Evolutionary conservation across 768 basidiomycete species (phyloP), one percentile per base, ranked within the genome.

Genomic region (Royoungia palumana): DNA sequence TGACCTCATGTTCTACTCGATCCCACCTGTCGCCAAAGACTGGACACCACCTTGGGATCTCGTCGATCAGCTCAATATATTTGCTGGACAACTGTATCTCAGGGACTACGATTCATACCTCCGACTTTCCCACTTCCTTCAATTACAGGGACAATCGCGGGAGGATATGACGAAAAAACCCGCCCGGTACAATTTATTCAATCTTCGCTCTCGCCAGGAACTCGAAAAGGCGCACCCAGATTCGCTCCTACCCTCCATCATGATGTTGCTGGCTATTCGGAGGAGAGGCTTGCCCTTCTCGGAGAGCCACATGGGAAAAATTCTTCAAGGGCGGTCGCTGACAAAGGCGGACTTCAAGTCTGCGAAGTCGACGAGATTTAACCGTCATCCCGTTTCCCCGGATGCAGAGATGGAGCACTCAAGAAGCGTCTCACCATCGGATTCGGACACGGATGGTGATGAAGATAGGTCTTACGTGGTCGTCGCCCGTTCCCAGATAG

Each of bases 221-320:
- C 20, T 37, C n/a, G 36, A 37, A 19, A 37, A 37, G 17, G 36
- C 19, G 20, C 6, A 37, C 19, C 36, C 36, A 7, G 36, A 37
- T 37, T 37, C 36, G 7, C 36, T 37, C 11, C 32, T 75, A 2
- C 44, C 56, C 16, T 59, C 65, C 35, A 36, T 64, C 24, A 48
- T 49, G 46, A 50, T 35, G 11, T 24, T 60, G 12, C 35, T 63
- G 20, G 44, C 41, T 16, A 47, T 67, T 28, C 63, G 72, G 30
- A 63, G 72, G 51, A 75, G 71, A 48, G 72, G 72, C 11, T 58
- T 69, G 55, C 52, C 59, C 12, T 75, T 63, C 50, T 36, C 48
- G 14, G 41, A 50, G 35, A 74, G 72, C 5, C 72, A 75, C 46
- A 54, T 74, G 51, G 73, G 74, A 9, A 69, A 70, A 46, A 61